Evolutionary conservation across 176 grass and related monocot genomes (phyloP).

Genomic region (Hordeum marinum): DNA sequence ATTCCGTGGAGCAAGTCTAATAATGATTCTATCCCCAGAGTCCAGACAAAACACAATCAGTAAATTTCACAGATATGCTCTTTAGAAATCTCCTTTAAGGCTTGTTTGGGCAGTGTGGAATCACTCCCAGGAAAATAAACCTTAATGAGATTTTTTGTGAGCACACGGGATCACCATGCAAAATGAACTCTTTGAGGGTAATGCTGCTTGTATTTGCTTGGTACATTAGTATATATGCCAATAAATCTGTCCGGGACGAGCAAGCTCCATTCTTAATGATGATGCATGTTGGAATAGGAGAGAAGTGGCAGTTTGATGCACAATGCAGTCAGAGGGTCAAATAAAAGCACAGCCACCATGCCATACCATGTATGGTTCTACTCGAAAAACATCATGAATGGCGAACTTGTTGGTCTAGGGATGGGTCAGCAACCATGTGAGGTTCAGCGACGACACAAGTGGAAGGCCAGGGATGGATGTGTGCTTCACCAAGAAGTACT

Average conservation of each 20-base stretch:
- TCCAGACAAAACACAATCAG: background rate
- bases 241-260: background rate
- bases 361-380: background rate
- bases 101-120: background rate
- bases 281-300: background rate
- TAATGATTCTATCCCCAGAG: background rate
- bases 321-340: background rate
- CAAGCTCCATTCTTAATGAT: background rate
- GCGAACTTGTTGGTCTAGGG: background rate
- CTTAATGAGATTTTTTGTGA: background rate
- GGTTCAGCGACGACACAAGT: background rate
- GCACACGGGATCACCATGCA: background rate
- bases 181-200: background rate
- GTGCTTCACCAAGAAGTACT: background rate
- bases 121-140: background rate
- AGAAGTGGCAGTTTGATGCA: background rate
- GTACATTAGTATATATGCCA: background rate
- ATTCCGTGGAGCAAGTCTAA: background rate
- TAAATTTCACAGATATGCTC: background rate
- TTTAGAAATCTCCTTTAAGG: background rate
- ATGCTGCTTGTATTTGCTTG: background rate
- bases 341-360: background rate
- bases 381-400: background rate
- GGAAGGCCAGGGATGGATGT: background rate
- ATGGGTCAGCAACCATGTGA: background rate